These are phyloP conservation scores for Quercus wislizeni DNA, from an alignment of 306 rosid genomes.

Conservation along the genomic window DNA sequence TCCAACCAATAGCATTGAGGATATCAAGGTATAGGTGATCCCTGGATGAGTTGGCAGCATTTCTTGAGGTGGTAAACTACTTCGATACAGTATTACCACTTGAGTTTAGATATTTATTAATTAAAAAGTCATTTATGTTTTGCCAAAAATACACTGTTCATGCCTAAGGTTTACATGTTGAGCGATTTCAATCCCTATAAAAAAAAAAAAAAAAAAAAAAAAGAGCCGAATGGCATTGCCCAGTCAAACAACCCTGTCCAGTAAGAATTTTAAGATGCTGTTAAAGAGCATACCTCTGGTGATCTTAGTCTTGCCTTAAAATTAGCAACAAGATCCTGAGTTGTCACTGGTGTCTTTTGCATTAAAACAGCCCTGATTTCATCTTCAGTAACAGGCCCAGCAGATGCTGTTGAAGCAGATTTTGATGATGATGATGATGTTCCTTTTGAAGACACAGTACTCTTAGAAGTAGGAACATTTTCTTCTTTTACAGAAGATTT, in stretches of 20 bases:
- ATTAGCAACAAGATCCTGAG: constrained; percentile 88
- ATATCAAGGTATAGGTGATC: too few species aligned
- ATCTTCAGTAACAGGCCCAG: constrained; percentile 86
- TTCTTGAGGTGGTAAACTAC: too few species aligned
- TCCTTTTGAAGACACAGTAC: constrained; percentile 50
- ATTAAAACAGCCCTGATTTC: constrained; percentile 83
- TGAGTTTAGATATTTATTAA: too few species aligned
- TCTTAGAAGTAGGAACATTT: constrained; percentile 46
- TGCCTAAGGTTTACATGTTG: too few species aligned
- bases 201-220: not conserved
- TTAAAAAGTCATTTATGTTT: too few species aligned
- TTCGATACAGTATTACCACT: too few species aligned
- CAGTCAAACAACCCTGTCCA: not conserved
- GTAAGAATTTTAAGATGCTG: constrained; percentile 11
- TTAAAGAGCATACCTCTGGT: constrained; percentile 50
- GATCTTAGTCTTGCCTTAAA: constrained; percentile 76
- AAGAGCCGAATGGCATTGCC: constrained; percentile 13
- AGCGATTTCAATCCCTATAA: too few species aligned
- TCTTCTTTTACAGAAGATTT: constrained; percentile 59
- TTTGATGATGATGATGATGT: constrained; percentile 41
- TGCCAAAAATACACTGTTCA: too few species aligned
- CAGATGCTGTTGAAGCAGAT: constrained; percentile 42
- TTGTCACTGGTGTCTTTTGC: constrained; percentile 83
- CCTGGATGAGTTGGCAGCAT: too few species aligned
- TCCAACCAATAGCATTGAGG: too few species aligned